A percentile compares a stretch with the other conserved stretches of the same genome.
Conservation (phyloP, 768 basidiomycete genomes). For the Cantharellus anzutake region DNA sequence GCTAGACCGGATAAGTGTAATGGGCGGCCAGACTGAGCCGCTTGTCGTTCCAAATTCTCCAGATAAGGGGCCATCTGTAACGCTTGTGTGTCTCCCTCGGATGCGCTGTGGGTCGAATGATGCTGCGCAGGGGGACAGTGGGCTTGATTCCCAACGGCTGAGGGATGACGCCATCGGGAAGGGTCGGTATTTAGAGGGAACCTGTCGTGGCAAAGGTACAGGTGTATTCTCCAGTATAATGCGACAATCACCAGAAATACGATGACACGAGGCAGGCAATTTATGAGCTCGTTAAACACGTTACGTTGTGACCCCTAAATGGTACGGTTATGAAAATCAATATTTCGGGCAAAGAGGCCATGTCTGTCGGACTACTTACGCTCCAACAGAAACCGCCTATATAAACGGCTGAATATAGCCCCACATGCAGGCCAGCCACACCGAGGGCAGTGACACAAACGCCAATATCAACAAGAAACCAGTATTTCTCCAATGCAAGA, state of each 20-base stretch:
- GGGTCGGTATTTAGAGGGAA: not conserved
- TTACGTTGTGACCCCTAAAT: not conserved
- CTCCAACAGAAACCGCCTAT: constrained; percentile 6
- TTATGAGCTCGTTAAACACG: not conserved
- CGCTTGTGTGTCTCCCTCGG: no score
- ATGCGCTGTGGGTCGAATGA: no score
- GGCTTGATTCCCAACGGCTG: not conserved
- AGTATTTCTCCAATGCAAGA: constrained; percentile 1
- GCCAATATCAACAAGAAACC: not conserved
- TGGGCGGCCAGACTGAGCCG: no score
- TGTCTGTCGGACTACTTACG: not conserved
- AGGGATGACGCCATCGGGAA: not conserved
- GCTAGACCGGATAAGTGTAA: no score
- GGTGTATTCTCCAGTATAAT: not conserved
- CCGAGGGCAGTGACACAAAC: not conserved
- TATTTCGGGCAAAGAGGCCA: not conserved
- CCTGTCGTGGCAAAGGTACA: not conserved
- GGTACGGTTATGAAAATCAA: not conserved
- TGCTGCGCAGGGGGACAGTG: no score
- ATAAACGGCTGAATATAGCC: constrained; percentile 2
- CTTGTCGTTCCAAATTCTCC: no score
- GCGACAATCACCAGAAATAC: not conserved
- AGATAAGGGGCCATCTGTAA: no score
- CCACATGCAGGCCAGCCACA: constrained; percentile 2
- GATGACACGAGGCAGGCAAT: not conserved